A percentile compares a stretch with the other conserved stretches of the same genome.
These are phyloP conservation scores for Vitrella brassicaformis DNA, from an alignment of 73 alveolate genomes.

Conservation along the genomic window DNA sequence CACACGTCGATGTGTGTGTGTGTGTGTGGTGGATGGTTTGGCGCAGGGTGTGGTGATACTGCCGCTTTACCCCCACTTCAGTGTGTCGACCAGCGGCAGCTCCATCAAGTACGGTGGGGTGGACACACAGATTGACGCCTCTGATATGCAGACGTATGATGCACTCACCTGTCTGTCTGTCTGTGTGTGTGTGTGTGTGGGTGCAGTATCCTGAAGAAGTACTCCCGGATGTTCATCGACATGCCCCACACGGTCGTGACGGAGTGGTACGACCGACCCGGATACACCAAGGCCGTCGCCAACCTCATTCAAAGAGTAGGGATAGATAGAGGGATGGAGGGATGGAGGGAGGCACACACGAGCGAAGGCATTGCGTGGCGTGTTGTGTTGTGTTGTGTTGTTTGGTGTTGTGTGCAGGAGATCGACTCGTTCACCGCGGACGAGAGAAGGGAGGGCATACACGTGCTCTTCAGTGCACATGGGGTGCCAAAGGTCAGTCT, in stretches of 20 bases:
- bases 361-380: background rate
- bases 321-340: background rate
- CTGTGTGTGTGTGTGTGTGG: no score
- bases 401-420: background rate
- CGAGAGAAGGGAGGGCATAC: background rate
- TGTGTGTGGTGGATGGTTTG: no score
- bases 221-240: background rate
- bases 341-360: background rate
- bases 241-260: background rate
- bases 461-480: background rate
- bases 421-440: background rate
- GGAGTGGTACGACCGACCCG: background rate
- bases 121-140: no score
- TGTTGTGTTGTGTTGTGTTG: background rate
- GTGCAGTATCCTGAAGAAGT: no score
- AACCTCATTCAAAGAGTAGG: background rate
- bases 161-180: no score
- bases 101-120: no score
- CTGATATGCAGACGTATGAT: no score
- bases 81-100: background rate
- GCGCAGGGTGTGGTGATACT: no score
- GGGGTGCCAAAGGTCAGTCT: background rate
- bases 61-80: background rate
- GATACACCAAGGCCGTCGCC: background rate
- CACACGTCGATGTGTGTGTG: no score